These are phyloP conservation scores for Yamadazyma paraphyllophila DNA, from an alignment of 805 yeast genomes.

Conservation along the genomic window DNA sequence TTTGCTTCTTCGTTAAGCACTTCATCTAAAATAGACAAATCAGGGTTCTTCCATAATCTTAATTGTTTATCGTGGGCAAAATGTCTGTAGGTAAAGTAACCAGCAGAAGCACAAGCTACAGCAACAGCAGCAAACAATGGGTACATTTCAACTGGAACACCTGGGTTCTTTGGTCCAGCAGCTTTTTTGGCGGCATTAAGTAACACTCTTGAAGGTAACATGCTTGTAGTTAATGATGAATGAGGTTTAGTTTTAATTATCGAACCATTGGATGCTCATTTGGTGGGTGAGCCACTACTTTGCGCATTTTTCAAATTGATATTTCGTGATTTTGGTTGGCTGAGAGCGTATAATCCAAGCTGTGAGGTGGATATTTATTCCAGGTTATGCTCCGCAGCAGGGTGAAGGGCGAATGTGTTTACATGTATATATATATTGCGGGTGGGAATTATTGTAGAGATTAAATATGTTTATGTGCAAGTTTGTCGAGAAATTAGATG, in stretches of 20 bases:
- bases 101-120: conserved; percentile 38
- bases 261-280: conserved; percentile 12
- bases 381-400: too few relatives aligned
- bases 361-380: too few relatives aligned
- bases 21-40: conserved; percentile 41
- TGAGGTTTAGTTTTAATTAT: conserved; percentile 3
- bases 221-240: conserved; percentile 12
- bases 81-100: conserved; percentile 47
- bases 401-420: too few relatives aligned
- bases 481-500: too few relatives aligned
- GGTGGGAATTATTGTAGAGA: too few relatives aligned
- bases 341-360: not conserved
- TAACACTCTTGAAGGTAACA: conserved; percentile 42
- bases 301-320: conserved; percentile 2
- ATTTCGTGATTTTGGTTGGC: conserved; percentile 9
- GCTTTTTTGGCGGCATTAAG: conserved; percentile 39
- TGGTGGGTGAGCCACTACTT: not conserved
- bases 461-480: too few relatives aligned
- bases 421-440: too few relatives aligned
- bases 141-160: conserved; percentile 43
- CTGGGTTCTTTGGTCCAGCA: conserved; percentile 14
- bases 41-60: conserved; percentile 46
- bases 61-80: conserved; percentile 44
- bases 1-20: conserved; percentile 39
- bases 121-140: conserved; percentile 47